A percentile compares a stretch with the other conserved stretches of the same genome.
These are phyloP conservation scores for Gracilaria gracilis DNA, from an alignment of 23 red algal genomes.

Conservation along the genomic window DNA sequence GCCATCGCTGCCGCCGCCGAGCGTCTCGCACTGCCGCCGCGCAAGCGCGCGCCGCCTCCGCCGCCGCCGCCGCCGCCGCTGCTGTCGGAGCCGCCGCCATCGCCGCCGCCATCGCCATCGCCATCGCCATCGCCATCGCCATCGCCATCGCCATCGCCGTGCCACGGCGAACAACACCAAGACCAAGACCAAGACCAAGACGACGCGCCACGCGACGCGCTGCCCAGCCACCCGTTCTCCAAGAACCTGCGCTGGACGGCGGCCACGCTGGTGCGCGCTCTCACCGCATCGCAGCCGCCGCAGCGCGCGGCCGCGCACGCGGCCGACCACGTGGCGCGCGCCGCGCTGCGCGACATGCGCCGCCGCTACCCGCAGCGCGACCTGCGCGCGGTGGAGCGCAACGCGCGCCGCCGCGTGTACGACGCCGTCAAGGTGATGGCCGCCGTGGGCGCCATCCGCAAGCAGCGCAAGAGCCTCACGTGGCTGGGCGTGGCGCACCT, in stretches of 20 bases:
- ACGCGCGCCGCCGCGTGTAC: constrained; percentile 95
- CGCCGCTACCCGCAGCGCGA: constrained; percentile 24
- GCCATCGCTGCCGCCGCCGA: neutral
- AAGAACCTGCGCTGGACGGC: constrained; percentile 70
- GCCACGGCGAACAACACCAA: neutral
- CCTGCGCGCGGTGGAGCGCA: constrained; percentile 67
- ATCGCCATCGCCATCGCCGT: neutral
- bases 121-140: neutral
- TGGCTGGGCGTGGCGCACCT: constrained; percentile 75
- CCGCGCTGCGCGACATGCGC: constrained; percentile 32
- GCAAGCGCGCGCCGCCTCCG: neutral
- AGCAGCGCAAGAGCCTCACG: constrained; percentile 61
- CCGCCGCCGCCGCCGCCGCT: neutral
- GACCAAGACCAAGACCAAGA: neutral
- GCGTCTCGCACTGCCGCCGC: neutral
- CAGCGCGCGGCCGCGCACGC: neutral
- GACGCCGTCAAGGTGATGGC: constrained; percentile 97
- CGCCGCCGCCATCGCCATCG: neutral
- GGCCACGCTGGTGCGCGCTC: constrained; percentile 33
- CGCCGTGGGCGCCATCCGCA: constrained; percentile 80
- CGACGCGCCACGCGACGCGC: neutral
- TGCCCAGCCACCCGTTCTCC: neutral
- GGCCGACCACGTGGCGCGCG: constrained; percentile 39
- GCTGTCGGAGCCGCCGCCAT: neutral
- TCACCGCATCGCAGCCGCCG: neutral